phyloP scores from a whole-genome alignment of 768 basidiomycete genomes.

The Boletus pseudo-olivaceus region DNA sequence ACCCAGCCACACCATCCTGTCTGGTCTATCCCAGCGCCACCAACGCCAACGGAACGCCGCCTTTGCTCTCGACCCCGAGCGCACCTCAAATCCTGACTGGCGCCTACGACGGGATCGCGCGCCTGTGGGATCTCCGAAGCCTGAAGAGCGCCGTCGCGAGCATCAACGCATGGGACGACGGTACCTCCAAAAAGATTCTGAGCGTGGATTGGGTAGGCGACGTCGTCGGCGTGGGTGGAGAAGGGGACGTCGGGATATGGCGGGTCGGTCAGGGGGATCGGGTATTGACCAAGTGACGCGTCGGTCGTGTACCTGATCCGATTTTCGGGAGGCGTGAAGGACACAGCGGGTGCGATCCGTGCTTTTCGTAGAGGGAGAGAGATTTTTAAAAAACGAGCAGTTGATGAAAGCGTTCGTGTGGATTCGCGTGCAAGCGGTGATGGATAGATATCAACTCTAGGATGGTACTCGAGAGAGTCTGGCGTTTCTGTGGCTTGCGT shows the following conservation, averaged over 20 bases:
- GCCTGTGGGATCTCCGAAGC: conserved; percentile 78
- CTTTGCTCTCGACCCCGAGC: neutral
- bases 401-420: too few relatives aligned
- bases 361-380: too few relatives aligned
- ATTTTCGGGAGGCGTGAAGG: too few relatives aligned
- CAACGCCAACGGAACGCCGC: neutral
- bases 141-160: conserved; percentile 59
- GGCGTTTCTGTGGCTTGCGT: too few relatives aligned
- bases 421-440: too few relatives aligned
- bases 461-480: too few relatives aligned
- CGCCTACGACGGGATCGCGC: conserved; percentile 72
- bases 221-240: conserved; percentile 50
- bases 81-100: conserved; percentile 63
- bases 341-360: too few relatives aligned
- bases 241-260: conserved; percentile 67
- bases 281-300: conserved; percentile 3
- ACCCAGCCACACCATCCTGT: neutral
- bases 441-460: too few relatives aligned
- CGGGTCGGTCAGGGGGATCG: conserved; percentile 38
- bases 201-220: conserved; percentile 56
- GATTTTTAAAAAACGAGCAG: too few relatives aligned
- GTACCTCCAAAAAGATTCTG: conserved; percentile 49
- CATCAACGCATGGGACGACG: conserved; percentile 60
- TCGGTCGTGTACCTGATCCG: neutral
- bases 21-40: neutral